These are phyloP conservation scores for Monilinia laxa DNA, from an alignment of 2,329 filamentous ascomycete genomes.

Conservation along the genomic window DNA sequence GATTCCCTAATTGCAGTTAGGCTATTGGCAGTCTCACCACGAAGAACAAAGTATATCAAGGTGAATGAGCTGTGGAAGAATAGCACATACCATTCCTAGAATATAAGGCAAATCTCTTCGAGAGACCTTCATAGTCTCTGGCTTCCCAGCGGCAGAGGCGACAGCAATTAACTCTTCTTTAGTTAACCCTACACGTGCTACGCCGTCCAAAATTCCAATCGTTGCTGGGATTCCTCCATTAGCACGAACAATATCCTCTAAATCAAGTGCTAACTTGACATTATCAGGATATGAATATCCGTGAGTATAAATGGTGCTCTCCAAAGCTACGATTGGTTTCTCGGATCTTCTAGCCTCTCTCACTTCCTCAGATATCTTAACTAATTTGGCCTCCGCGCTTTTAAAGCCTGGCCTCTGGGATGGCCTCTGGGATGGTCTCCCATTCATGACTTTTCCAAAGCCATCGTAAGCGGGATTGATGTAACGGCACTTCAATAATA, in stretches of 20 bases:
- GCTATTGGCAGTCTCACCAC: background rate
- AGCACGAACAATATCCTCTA: conserved; percentile 77
- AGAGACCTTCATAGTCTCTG: conserved; percentile 76
- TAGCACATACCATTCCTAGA: conserved; percentile 64
- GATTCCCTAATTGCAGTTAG: conserved; percentile 51
- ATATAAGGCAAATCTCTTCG: conserved; percentile 83
- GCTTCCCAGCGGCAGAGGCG: conserved; percentile 60
- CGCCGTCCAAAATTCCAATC: conserved; percentile 81
- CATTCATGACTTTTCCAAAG: background rate
- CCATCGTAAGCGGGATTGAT: background rate
- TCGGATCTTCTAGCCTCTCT: conserved; percentile 69
- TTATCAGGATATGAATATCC: conserved; percentile 76
- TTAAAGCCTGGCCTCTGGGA: background rate
- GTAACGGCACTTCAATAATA: background rate
- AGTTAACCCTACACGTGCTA: conserved; percentile 75
- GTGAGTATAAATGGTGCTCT: conserved; percentile 97
- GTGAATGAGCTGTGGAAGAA: background rate
- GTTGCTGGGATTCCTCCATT: conserved; percentile 87
- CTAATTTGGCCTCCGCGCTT: background rate
- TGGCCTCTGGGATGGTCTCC: background rate
- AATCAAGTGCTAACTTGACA: conserved; percentile 67
- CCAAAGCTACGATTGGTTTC: conserved; percentile 85
- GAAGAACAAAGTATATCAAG: conserved; percentile 1
- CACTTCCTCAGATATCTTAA: conserved; percentile 56
- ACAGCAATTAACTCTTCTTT: conserved; percentile 72